phyloP scores from a whole-genome alignment of 2,329 filamentous ascomycete genomes.

The Cyphellophora europaea region DNA sequence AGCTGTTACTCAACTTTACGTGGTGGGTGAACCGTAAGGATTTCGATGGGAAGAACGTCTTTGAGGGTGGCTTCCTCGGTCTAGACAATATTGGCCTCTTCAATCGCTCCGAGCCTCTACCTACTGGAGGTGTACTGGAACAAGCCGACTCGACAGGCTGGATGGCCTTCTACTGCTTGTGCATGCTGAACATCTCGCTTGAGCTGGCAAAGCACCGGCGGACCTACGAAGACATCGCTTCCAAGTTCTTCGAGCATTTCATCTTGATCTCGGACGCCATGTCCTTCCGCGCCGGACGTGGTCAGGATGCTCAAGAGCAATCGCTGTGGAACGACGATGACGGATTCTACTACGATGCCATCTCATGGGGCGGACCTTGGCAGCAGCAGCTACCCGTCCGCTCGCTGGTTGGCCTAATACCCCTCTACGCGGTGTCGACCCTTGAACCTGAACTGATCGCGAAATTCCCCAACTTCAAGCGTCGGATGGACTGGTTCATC shows the following conservation, averaged over 20 bases:
- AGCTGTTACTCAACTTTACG: slow-evolving; percentile 89
- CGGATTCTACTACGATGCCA: slow-evolving; percentile 95
- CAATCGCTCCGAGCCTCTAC: slow-evolving; percentile 90
- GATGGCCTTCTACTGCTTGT: slow-evolving; percentile 97
- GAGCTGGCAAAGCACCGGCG: slow-evolving; percentile 92
- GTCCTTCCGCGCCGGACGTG: slow-evolving; percentile 72
- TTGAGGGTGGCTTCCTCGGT: slow-evolving; percentile 91
- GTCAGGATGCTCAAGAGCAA: slow-evolving; percentile 61
- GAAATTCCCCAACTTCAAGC: slow-evolving; percentile 85
- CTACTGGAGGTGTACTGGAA: slow-evolving; percentile 85
- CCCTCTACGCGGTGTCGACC: slow-evolving; percentile 83
- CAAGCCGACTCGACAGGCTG: slow-evolving; percentile 96
- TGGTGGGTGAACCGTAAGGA: slow-evolving; percentile 99
- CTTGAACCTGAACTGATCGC: slow-evolving; percentile 90
- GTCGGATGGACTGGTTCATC: slow-evolving; percentile 88
- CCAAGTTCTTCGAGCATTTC: slow-evolving; percentile 98
- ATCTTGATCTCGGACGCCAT: slow-evolving; percentile 97
- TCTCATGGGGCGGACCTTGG: slow-evolving; percentile 90
- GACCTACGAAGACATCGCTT: slow-evolving; percentile 91
- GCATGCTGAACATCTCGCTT: slow-evolving; percentile 93
- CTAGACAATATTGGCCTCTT: slow-evolving; percentile 96
- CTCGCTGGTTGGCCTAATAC: slow-evolving; percentile 87
- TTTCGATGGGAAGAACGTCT: slow-evolving; percentile 88
- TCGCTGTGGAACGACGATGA: slow-evolving; percentile 95
- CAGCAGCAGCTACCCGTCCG: slow-evolving; percentile 85